Base-by-base conservation (phyloP, 1,139 yeast species). In the Nakaseomyces sp. region DNA sequence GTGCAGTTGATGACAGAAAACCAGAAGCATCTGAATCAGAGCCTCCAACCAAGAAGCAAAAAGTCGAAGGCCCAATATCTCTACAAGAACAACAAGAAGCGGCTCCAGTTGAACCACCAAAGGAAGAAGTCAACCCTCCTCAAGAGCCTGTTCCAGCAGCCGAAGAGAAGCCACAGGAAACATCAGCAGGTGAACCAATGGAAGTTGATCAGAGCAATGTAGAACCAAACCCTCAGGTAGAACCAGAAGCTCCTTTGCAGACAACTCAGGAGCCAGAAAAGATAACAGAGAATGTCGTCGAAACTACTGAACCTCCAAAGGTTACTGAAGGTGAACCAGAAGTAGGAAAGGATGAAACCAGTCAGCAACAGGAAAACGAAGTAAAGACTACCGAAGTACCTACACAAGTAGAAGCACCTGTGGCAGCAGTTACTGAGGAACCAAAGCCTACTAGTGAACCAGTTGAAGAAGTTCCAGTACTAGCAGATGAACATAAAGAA, bases 41-140 rank as follows among this genome's bases (percentile, higher is more conserved):
- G 18, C 42, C 42, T 10, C 30, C 12, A 26, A 15, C 16, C 31
- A 31, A 36, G 44, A 42, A 35, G 19, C 39, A 37, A 17, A 29
- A 24, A 25, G 39, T 26, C 22, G 38, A 35, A 20, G 28, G 38
- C 8, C 38, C 38, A 8, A 28, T n/a, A 22, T 42, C 50, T n/a
- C 38, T 24, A 15, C 45, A 37, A 22, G 37, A 13, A 4, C 7
- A n/a, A 12, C 36, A 17, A n/a, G 44, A 20, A 36, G 40, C 44
- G 10, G 37, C 43, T 19, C 36, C 41, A 13, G 28, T 8, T 20
- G 26, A 17, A 18, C 13, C 24, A 17, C 22, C 24, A 32, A 19
- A 32, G 32, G 32, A 41, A 15, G 47, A 22, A 9, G 37, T 33
- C 10, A 44, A 28, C 9, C 45, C 41, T 17, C 43, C 46, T 15